Evolutionary conservation across 2,329 filamentous ascomycete species (phyloP).

Genomic region (Colletotrichum liriopes): DNA sequence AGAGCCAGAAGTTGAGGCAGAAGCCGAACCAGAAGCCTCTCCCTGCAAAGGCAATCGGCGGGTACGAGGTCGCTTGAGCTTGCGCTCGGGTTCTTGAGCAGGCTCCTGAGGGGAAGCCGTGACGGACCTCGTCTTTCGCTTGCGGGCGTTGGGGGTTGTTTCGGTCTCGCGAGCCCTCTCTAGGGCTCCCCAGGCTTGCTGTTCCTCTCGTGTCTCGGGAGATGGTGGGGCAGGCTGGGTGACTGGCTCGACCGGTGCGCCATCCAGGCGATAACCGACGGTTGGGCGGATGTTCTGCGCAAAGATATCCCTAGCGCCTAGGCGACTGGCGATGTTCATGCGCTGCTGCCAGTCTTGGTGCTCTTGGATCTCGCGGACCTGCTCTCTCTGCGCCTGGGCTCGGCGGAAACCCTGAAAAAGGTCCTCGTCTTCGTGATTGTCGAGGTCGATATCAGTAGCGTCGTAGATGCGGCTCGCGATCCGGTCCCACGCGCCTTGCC

Average conservation of each 20-base stretch:
- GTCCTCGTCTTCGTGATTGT: constrained; percentile 87
- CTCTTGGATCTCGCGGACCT: constrained; percentile 65
- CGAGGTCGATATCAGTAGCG: constrained; percentile 81
- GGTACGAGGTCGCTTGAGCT: constrained; percentile 89
- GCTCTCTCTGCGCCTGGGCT: constrained; percentile 67
- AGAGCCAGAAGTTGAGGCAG: constrained; percentile 11
- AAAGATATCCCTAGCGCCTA: constrained; percentile 83
- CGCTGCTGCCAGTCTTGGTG: constrained; percentile 86
- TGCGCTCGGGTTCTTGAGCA: constrained; percentile 80
- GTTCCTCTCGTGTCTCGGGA: constrained; percentile 82
- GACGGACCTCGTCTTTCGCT: constrained; percentile 81
- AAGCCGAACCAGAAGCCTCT: constrained; percentile 61
- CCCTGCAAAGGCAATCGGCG: constrained; percentile 71
- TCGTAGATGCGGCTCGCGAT: constrained; percentile 76
- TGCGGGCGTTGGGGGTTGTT: constrained; percentile 68
- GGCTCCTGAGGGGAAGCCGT: constrained; percentile 80
- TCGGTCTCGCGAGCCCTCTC: constrained; percentile 85
- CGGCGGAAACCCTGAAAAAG: constrained; percentile 67
- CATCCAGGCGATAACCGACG: constrained; percentile 75
- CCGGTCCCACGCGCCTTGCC: constrained; percentile 88
- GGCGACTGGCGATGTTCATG: constrained; percentile 83
- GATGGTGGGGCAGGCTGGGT: constrained; percentile 1
- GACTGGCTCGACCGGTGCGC: constrained; percentile 52
- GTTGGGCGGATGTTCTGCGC: constrained; percentile 70
- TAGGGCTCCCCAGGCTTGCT: constrained; percentile 90